phyloP scores from a whole-genome alignment of 805 yeast genomes.

The Candida orba region DNA sequence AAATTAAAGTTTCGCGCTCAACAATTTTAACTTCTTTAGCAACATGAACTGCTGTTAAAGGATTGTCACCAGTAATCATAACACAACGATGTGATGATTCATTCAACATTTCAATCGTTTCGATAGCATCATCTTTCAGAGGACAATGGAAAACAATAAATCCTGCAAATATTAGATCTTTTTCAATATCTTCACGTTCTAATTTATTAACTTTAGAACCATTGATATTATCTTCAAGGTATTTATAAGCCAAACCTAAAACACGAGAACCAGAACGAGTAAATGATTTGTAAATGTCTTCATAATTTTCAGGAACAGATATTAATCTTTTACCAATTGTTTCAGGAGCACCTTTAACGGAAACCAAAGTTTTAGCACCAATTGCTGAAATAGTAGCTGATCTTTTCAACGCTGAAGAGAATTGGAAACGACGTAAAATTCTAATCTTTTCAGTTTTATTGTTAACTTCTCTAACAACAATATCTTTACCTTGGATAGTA shows the following conservation, averaged over 20 bases:
- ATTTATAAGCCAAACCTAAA: constrained; percentile 86
- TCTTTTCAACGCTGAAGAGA: constrained; percentile 91
- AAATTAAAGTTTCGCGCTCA: constrained; percentile 73
- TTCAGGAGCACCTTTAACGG: constrained; percentile 98
- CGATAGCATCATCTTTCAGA: constrained; percentile 86
- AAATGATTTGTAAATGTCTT: constrained; percentile 77
- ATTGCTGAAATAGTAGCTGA: constrained; percentile 77
- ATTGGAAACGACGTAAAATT: constrained; percentile 91
- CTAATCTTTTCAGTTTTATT: constrained; percentile 42
- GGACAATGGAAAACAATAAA: constrained; percentile 97
- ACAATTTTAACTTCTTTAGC: constrained; percentile 89
- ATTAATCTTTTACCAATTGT: constrained; percentile 74
- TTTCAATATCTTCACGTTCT: constrained; percentile 71
- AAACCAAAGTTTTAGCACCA: constrained; percentile 55
- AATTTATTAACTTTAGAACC: constrained; percentile 48
- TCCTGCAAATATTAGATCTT: constrained; percentile 73
- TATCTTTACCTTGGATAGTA: constrained; percentile 73
- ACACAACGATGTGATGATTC: constrained; percentile 93
- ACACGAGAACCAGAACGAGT: constrained; percentile 97
- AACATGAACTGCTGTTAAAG: constrained; percentile 96
- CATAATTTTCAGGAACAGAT: constrained; percentile 71
- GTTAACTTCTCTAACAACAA: constrained; percentile 41
- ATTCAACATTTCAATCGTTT: constrained; percentile 84
- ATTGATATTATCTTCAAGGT: constrained; percentile 44
- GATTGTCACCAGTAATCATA: constrained; percentile 99